These are phyloP conservation scores for Mycosphaerelloides madeirae DNA, from an alignment of 2,329 filamentous ascomycete species.

Conservation along the genomic window DNA sequence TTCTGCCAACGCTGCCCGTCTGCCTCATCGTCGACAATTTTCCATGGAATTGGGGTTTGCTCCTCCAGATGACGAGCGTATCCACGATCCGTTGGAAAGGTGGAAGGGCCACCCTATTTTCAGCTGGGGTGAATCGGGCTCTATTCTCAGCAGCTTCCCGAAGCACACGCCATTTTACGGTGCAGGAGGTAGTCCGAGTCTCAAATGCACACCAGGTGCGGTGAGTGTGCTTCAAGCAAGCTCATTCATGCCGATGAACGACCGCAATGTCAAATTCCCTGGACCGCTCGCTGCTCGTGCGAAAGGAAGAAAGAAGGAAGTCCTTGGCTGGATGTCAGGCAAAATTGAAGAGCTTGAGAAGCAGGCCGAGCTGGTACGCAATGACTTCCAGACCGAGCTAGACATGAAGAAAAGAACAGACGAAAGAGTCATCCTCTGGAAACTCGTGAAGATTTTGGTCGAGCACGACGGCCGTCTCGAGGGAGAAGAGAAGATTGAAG, in stretches of 20 bases:
- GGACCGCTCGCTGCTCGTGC: conserved; percentile 83
- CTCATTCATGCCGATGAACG: conserved; percentile 65
- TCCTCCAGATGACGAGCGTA: conserved; percentile 51
- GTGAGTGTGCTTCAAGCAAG: conserved; percentile 73
- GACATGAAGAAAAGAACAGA: conserved; percentile 66
- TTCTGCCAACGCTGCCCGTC: conserved; percentile 1
- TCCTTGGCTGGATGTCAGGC: conserved; percentile 69
- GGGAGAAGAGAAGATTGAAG: conserved; percentile 64
- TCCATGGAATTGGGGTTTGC: conserved; percentile 53
- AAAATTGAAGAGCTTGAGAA: conserved; percentile 71
- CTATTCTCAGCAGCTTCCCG: conserved; percentile 78
- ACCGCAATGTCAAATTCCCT: conserved; percentile 75
- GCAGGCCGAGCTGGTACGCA: conserved; percentile 41
- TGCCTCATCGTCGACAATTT: conserved; percentile 38
- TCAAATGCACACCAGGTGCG: conserved; percentile 77
- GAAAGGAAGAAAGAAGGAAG: conserved; percentile 95
- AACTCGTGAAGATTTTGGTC: conserved; percentile 72
- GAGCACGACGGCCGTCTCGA: conserved; percentile 83
- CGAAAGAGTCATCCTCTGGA: conserved; percentile 83
- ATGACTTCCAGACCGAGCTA: conserved; percentile 48
- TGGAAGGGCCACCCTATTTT: conserved; percentile 90
- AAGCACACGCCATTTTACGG: conserved; percentile 83
- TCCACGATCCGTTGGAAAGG: conserved; percentile 71
- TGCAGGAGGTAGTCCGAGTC: conserved; percentile 66
- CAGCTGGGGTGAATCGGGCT: conserved; percentile 81